phyloP scores from a whole-genome alignment of 371 early-diverging fungal species.

The Mycotypha africana region DNA sequence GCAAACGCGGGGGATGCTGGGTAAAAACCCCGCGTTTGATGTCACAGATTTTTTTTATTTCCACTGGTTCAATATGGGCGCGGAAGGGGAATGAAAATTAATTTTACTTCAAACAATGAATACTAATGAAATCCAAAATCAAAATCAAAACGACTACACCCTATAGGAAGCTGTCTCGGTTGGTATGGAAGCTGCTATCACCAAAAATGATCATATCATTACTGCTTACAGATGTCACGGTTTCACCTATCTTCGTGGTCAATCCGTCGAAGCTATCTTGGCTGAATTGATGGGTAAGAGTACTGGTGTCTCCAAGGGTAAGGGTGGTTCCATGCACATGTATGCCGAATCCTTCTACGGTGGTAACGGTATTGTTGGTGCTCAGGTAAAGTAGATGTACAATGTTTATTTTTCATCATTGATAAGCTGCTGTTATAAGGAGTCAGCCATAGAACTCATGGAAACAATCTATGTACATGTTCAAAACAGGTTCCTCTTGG shows the following conservation, averaged over 20 bases:
- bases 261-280: constrained; percentile 65
- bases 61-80: constrained; percentile 15
- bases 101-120: constrained; percentile 10
- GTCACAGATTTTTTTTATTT: constrained; percentile 6
- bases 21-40: constrained; percentile 28
- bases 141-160: no score
- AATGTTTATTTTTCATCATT: not conserved
- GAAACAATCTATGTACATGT: not conserved
- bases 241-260: constrained; percentile 92
- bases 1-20: constrained; percentile 28
- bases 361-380: constrained; percentile 99
- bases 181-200: constrained; percentile 91
- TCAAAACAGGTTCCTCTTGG: constrained; percentile 79
- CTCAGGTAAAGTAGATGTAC: constrained; percentile 59
- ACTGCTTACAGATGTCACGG: constrained; percentile 99
- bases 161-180: constrained; percentile 94
- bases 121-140: no score
- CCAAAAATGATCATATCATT: constrained; percentile 89
- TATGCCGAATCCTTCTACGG: constrained; percentile 97
- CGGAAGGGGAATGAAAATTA: constrained; percentile 21
- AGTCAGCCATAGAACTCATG: no score
- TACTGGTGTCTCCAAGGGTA: constrained; percentile 94
- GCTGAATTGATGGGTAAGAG: constrained; percentile 88
- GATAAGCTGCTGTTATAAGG: not conserved
- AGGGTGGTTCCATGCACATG: constrained; percentile 99